A percentile compares a stretch with the other conserved stretches of the same genome.
These are phyloP conservation scores for Austropuccinia psidii DNA, from an alignment of 1,284 basidiomycete genomes.

Conservation along the genomic window DNA sequence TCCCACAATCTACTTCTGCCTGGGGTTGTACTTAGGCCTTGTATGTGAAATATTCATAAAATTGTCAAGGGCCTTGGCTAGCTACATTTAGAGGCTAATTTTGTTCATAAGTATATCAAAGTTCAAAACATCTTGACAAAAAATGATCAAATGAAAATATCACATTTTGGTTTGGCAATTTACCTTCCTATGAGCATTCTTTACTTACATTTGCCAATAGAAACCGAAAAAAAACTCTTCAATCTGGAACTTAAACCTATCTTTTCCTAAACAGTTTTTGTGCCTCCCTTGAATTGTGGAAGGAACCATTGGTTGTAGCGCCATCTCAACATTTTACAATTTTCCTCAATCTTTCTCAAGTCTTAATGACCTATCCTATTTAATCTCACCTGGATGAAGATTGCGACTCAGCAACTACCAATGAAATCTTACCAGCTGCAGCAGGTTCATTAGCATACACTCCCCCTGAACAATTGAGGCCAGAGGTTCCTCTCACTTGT, in stretches of 20 bases:
- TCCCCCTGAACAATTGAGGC: conserved; percentile 64
- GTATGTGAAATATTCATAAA: conserved; percentile 78
- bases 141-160: conserved; percentile 67
- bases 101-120: conserved; percentile 89
- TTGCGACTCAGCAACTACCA: conserved; percentile 47
- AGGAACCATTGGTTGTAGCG: too few relatives aligned
- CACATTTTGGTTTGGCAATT: conserved; percentile 70
- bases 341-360: conserved; percentile 57
- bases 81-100: conserved; percentile 67
- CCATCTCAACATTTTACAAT: conserved; percentile 39
- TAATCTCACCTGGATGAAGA: conserved; percentile 58
- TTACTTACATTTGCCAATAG: background rate
- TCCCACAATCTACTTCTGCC: too few relatives aligned
- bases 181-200: conserved; percentile 53
- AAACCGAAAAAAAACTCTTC: conserved; percentile 16
- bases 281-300: conserved; percentile 17
- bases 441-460: conserved; percentile 85
- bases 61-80: conserved; percentile 77
- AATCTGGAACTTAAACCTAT: background rate
- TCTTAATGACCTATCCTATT: conserved; percentile 52
- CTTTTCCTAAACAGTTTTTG: conserved; percentile 14
- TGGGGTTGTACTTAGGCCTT: conserved; percentile 47
- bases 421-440: conserved; percentile 53
- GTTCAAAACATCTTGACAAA: conserved; percentile 89
- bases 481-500: conserved; percentile 52